Evolutionary conservation across 2,329 filamentous ascomycete species (phyloP), one percentile per base, ranked within the genome.

Genomic region (Epichloe uncinata): DNA sequence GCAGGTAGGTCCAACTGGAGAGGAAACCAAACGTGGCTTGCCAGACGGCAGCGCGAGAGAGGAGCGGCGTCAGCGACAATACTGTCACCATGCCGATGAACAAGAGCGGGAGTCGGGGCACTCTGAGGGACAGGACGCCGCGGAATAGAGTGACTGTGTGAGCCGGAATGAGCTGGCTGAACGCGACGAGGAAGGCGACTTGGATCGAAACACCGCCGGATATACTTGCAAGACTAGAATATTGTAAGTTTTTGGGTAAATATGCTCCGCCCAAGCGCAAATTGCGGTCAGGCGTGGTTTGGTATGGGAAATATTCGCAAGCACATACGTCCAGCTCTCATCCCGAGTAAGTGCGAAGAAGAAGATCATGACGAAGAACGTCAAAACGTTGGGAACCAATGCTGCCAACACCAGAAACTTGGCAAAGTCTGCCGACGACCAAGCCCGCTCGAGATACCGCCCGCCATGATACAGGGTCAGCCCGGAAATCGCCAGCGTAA

Each of bases 111-210:
- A 82, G 81, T 45, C 78, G 72, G 16, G 81, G 81, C 49, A 98
- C 89, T 57, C 91, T 86, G 66, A 97, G 81, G 53, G 93, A 95
- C 52, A 97, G 66, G 53, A 95, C 72, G 55, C 89, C 89, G 56
- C 85, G 85, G 71, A 95, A 91, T 52, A 98, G 79, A 4, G 91
- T 93, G 48, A 97, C 91, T 11, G 93, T 98, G 67, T 98, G 93
- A 54, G 95, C 90, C 20, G 93, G 93, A 36, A 97, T 85, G 46
- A 98, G 86, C 69, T 98, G 93, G 70, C 95, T 97, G 70, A 97
- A 95, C 49, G 91, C 87, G 60, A 97, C 87, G 54, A 98, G 85
- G 71, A 97, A 97, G 54, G 86, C 84, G 44, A 93, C 89, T 67
- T 96, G 91, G 51, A 96, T 74, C 15, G 90, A 82, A 55, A 95